phyloP scores from a whole-genome alignment of 805 yeast species.

The Barnettozyma sucrosica region DNA sequence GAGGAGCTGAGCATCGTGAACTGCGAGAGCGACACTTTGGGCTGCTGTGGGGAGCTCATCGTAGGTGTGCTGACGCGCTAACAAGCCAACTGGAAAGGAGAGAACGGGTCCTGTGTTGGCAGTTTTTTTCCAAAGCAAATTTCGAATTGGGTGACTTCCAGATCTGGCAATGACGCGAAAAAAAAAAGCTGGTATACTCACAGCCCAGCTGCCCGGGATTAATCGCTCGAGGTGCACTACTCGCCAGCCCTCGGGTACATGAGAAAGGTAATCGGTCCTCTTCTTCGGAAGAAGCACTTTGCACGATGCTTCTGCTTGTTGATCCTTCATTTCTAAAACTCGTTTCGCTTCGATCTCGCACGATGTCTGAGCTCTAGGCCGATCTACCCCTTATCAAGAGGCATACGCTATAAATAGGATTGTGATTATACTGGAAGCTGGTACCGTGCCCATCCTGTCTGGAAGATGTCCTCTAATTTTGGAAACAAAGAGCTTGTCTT shows the following conservation, averaged over 20 bases:
- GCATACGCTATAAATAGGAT: neutral
- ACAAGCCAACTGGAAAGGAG: neutral
- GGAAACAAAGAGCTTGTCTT: too few relatives aligned
- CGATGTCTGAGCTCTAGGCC: too few relatives aligned
- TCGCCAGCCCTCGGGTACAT: neutral
- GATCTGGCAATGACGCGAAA: constrained; percentile 11
- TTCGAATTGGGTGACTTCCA: constrained; percentile 9
- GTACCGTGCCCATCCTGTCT: neutral
- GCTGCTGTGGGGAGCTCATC: constrained; percentile 18
- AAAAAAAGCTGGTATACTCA: neutral
- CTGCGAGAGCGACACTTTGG: constrained; percentile 12
- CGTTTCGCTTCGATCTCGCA: too few relatives aligned
- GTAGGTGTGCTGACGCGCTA: neutral
- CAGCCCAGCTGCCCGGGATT: neutral
- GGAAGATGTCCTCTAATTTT: too few relatives aligned
- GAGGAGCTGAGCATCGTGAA: constrained; percentile 18
- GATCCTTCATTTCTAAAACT: too few relatives aligned
- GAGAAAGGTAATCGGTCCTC: neutral
- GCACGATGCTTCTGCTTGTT: neutral
- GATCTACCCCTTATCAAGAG: neutral
- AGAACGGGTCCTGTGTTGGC: neutral
- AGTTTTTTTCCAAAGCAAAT: neutral
- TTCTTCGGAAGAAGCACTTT: neutral
- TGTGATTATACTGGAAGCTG: neutral
- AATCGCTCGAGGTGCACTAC: neutral